Conservation (phyloP, 495 filamentous ascomycete species). For the Lasiosphaeriaceae sp. region DNA sequence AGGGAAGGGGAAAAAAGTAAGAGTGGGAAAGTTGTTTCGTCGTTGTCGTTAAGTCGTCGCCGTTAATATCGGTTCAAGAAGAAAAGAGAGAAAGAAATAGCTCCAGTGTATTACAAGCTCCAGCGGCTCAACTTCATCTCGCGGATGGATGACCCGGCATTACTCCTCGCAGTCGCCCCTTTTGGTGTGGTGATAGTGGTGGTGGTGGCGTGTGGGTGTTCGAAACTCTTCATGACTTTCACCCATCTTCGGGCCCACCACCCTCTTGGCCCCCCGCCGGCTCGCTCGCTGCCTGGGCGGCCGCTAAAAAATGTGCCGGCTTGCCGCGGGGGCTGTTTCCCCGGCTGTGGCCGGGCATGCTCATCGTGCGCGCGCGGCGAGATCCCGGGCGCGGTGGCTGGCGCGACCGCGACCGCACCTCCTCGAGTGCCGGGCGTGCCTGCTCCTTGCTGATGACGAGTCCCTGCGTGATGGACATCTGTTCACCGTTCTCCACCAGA, state of each 20-base stretch:
- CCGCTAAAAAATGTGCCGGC: constrained; percentile 14
- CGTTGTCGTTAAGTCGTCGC: no score
- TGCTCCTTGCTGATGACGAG: constrained; percentile 37
- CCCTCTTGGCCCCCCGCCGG: background rate
- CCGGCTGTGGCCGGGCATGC: constrained; percentile 24
- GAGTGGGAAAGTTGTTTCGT: background rate
- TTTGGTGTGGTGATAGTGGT: background rate
- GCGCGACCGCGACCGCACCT: constrained; percentile 19
- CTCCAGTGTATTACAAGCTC: background rate
- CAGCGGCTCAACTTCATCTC: background rate
- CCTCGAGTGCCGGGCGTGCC: constrained; percentile 31
- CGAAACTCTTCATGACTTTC: background rate
- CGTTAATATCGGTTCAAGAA: background rate
- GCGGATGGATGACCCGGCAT: background rate
- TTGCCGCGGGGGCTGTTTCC: constrained; percentile 13
- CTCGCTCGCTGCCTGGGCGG: constrained; percentile 26
- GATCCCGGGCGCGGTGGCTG: constrained; percentile 22
- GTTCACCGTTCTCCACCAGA: constrained; percentile 32
- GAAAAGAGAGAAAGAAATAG: background rate
- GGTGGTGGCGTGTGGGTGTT: background rate
- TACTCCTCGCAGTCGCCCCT: background rate
- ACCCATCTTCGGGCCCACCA: background rate
- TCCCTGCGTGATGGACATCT: constrained; percentile 33
- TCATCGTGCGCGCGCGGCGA: constrained; percentile 27
- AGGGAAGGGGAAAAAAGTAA: background rate